A percentile compares a stretch with the other conserved stretches of the same genome.
These are phyloP conservation scores for Hanseniaspora meyeri DNA, from an alignment of 805 yeast genomes.

Conservation along the genomic window DNA sequence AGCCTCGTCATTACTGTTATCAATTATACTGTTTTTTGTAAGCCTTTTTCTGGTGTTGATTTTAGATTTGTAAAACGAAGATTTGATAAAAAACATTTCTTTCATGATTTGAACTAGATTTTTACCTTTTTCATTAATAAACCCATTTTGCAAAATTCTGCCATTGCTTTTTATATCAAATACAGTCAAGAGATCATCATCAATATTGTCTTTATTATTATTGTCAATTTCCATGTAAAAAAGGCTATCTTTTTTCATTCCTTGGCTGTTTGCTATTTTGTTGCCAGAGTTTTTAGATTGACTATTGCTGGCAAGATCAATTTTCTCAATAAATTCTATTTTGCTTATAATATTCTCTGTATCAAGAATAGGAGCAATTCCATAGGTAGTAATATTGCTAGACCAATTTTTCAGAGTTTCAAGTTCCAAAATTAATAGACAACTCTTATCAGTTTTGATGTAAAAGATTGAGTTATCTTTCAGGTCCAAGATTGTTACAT, in stretches of 20 bases:
- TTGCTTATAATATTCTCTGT: not conserved
- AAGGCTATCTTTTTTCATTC: not conserved
- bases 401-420: slow-evolving; percentile 19
- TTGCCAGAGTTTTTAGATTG: not conserved
- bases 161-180: slow-evolving; percentile 23
- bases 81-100: slow-evolving; percentile 9
- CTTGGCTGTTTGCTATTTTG: not conserved
- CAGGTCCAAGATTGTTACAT: not conserved
- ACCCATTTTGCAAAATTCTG: slow-evolving; percentile 28
- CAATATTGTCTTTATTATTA: slow-evolving; percentile 20
- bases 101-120: slow-evolving; percentile 23
- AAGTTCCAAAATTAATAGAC: slow-evolving; percentile 24
- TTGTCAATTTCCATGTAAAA: slow-evolving; percentile 14
- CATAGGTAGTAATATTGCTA: slow-evolving; percentile 23
- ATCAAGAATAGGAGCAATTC: slow-evolving; percentile 20
- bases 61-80: not conserved
- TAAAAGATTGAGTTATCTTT: slow-evolving; percentile 16
- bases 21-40: not conserved
- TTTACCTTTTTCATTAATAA: slow-evolving; percentile 23
- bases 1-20: not conserved
- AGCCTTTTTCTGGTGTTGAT: not conserved
- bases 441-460: slow-evolving; percentile 24
- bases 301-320: not conserved
- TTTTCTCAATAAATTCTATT: not conserved
- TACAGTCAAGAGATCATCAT: slow-evolving; percentile 26